Percentiles rank a stretch among this genome's conserved stretches.
phyloP scores from a whole-genome alignment of 1,284 basidiomycete genomes.

The Hypsizygus ulmarius region DNA sequence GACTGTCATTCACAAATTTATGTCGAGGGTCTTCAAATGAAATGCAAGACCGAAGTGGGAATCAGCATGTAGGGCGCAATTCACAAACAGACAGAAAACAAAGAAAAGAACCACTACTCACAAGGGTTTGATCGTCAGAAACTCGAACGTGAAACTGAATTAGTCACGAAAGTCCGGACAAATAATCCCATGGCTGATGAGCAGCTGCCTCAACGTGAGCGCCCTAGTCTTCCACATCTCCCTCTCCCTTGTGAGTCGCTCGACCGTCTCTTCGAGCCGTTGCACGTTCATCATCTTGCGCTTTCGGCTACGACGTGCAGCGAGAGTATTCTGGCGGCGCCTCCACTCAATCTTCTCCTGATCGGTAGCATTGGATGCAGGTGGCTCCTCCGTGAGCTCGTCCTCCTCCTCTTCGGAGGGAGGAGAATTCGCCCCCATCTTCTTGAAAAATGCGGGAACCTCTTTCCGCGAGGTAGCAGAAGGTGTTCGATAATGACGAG shows the following conservation, averaged over 20 bases:
- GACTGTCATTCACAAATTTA: too few relatives aligned
- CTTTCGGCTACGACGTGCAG: constrained; percentile 74
- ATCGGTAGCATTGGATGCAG: constrained; percentile 47
- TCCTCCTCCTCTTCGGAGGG: constrained; percentile 57
- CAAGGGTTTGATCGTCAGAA: neutral
- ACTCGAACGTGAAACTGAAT: neutral
- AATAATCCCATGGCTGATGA: constrained; percentile 45
- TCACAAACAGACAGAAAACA: neutral
- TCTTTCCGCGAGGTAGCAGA: constrained; percentile 35
- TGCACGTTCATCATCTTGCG: constrained; percentile 51
- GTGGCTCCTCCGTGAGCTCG: constrained; percentile 37
- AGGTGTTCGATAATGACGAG: constrained; percentile 31
- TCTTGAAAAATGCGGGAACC: constrained; percentile 31
- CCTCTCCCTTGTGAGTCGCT: constrained; percentile 32
- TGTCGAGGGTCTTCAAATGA: too few relatives aligned
- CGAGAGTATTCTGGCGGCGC: constrained; percentile 79
- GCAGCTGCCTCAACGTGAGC: constrained; percentile 33
- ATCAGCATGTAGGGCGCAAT: too few relatives aligned
- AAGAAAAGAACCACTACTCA: constrained; percentile 5
- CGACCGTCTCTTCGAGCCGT: constrained; percentile 35
- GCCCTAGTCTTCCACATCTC: constrained; percentile 39
- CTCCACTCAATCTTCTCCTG: constrained; percentile 75
- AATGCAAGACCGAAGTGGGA: too few relatives aligned
- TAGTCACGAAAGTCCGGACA: constrained; percentile 49
- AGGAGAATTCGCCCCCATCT: constrained; percentile 22